Conservation (phyloP, 495 filamentous ascomycete genomes). For the Hypomontagnella submonticulosa region DNA sequence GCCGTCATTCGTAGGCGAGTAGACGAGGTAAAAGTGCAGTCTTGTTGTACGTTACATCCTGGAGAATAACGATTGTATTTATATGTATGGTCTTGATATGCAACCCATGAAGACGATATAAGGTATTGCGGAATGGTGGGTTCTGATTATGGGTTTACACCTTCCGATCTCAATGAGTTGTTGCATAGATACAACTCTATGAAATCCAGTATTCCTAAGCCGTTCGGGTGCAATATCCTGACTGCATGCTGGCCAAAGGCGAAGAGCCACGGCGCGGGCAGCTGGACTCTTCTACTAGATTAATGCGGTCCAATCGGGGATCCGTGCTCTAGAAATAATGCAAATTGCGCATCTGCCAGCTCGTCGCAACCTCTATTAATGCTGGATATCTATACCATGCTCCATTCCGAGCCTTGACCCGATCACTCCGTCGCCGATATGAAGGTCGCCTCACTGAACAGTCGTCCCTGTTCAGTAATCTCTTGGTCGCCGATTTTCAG, state of each 20-base stretch:
- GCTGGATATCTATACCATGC: slow-evolving; percentile 19
- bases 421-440: slow-evolving; percentile 66
- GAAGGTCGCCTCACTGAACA: slow-evolving; percentile 92
- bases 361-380: slow-evolving; percentile 19
- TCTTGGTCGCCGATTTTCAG: slow-evolving; percentile 84
- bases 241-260: slow-evolving; percentile 20
- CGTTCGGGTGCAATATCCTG: slow-evolving; percentile 30
- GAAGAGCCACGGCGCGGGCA: slow-evolving; percentile 14
- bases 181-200: slow-evolving; percentile 29
- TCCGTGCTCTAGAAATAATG: slow-evolving; percentile 6
- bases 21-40: too few species aligned
- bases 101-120: slow-evolving; percentile 26
- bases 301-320: slow-evolving; percentile 11
- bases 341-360: slow-evolving; percentile 2
- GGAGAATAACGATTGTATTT: slow-evolving; percentile 15
- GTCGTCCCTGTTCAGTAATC: slow-evolving; percentile 75
- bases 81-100: slow-evolving; percentile 18
- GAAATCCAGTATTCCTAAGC: slow-evolving; percentile 29
- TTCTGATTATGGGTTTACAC: slow-evolving; percentile 21
- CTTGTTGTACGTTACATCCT: neutral
- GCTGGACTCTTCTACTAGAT: slow-evolving; percentile 2
- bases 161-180: slow-evolving; percentile 32
- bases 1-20: too few species aligned
- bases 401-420: slow-evolving; percentile 14
- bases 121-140: slow-evolving; percentile 12